Base-by-base conservation (phyloP, 352 stramenopile species). In the Bremia lactucae region DNA sequence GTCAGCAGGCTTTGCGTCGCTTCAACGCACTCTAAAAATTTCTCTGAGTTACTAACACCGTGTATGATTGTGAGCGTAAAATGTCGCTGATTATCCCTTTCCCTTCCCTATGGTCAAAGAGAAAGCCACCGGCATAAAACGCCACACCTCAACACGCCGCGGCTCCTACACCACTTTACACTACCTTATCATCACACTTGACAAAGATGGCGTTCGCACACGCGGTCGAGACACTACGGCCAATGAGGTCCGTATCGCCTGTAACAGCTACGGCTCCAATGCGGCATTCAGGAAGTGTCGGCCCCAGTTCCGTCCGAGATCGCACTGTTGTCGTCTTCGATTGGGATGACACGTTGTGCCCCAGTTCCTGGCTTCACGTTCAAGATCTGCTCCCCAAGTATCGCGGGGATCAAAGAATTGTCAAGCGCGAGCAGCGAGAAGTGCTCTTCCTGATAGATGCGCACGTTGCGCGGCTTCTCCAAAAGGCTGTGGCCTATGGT, bases 291-390 rank as follows among this genome's bases (percentile, higher is more conserved):
- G 42, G 18, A 9, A 42, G 18, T 25, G n/a, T 6, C 24, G 10
- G 10, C 18, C 9, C 22, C 33, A 31, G 34, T 43, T 72, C 65
- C 13, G 53, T 83, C n/a, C 65, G 67, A 36, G 77, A 89, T 45
- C 74, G 76, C 36, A 92, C 79, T 9, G 76, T 92, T 19, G 76
- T 86, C 2, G 79, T 92, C 28, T 92, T 92, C 36, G 79, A 92
- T 52, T 92, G 79, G 79, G 79, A 92, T 53, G 79, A 92, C 67
- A 92, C 79, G 51, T 63, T 92, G n/a, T 89, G 76, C 37, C 79
- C 79, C 25, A 87, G 73, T 55, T 83, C 74, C 16, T 92, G 79
- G 79, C 66, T 92, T 24, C 76, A 92, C 42, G 68, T 68, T 3
- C 68, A 92, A 47, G 65, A 88, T 36, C 55, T 92, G 24, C 46